Conservation (phyloP, 768 basidiomycete genomes). For the Rhizopogon salebrosus region DNA sequence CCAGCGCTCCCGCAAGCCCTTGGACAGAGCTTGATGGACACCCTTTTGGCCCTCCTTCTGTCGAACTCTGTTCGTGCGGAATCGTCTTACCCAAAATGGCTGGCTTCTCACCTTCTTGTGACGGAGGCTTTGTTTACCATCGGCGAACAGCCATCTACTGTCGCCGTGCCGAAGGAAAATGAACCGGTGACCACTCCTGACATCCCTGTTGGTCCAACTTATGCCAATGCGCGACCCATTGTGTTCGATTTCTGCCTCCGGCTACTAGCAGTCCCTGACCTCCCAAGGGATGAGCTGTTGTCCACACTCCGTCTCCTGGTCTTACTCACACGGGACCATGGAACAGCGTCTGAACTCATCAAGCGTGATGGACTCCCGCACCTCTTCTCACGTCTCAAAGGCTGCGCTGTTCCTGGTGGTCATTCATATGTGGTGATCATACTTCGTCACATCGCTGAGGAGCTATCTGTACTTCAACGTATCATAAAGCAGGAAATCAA, state of each 20-base stretch:
- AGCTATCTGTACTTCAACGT: constrained; percentile 51
- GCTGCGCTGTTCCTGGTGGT: constrained; percentile 53
- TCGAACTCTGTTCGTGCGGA: constrained; percentile 49
- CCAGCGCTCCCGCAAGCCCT: constrained; percentile 53
- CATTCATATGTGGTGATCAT: constrained; percentile 84
- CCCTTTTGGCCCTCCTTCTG: constrained; percentile 59
- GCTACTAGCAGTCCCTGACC: constrained; percentile 56
- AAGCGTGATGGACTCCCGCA: constrained; percentile 54
- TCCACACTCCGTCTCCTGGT: constrained; percentile 81
- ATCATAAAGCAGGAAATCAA: constrained; percentile 84
- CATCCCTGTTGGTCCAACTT: constrained; percentile 55
- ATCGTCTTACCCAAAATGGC: constrained; percentile 77
- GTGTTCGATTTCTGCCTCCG: constrained; percentile 76
- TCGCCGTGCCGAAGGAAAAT: constrained; percentile 65
- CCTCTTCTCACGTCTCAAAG: constrained; percentile 65
- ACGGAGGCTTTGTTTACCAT: constrained; percentile 78
- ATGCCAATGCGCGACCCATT: constrained; percentile 53
- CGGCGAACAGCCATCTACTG: constrained; percentile 64
- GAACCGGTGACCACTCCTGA: constrained; percentile 51
- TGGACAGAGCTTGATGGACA: constrained; percentile 60
- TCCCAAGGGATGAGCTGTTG: constrained; percentile 78
- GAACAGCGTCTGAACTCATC: constrained; percentile 62
- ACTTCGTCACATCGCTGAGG: constrained; percentile 90
- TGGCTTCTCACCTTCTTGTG: constrained; percentile 79
- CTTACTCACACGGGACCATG: constrained; percentile 71